A percentile compares a stretch with the other conserved stretches of the same genome.
phyloP scores from a whole-genome alignment of 2,329 filamentous ascomycete species.

The Trichoderma breve region DNA sequence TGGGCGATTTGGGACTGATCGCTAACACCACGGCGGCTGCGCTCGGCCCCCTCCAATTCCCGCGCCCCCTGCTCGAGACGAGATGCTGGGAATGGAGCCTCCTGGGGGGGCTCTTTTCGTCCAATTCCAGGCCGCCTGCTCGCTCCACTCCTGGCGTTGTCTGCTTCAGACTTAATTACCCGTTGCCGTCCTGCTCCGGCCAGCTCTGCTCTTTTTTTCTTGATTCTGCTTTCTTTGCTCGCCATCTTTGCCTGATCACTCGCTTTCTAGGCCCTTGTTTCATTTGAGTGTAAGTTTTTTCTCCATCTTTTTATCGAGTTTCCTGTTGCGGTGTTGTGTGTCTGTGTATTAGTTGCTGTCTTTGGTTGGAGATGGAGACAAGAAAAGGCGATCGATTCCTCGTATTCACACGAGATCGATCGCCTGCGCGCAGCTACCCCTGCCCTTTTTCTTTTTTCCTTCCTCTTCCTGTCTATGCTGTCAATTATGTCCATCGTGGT shows the following conservation, averaged over 20 bases:
- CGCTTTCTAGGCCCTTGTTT: constrained; percentile 17
- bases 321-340: background rate
- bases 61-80: background rate
- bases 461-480: background rate
- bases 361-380: background rate
- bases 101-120: background rate
- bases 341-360: background rate
- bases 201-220: background rate
- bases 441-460: background rate
- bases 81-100: background rate
- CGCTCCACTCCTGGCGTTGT: constrained; percentile 5
- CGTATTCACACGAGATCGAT: background rate
- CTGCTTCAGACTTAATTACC: constrained; percentile 8
- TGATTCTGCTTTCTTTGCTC: background rate
- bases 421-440: background rate
- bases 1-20: background rate
- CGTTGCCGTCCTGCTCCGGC: constrained; percentile 1
- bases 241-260: constrained; percentile 15
- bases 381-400: background rate
- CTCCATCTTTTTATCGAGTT: background rate
- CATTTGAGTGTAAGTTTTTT: background rate
- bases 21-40: background rate
- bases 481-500: background rate
- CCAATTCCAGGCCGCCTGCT: background rate
- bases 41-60: constrained; percentile 8